Base-by-base conservation (phyloP, 768 basidiomycete species). In the Mycena capillaripes region DNA sequence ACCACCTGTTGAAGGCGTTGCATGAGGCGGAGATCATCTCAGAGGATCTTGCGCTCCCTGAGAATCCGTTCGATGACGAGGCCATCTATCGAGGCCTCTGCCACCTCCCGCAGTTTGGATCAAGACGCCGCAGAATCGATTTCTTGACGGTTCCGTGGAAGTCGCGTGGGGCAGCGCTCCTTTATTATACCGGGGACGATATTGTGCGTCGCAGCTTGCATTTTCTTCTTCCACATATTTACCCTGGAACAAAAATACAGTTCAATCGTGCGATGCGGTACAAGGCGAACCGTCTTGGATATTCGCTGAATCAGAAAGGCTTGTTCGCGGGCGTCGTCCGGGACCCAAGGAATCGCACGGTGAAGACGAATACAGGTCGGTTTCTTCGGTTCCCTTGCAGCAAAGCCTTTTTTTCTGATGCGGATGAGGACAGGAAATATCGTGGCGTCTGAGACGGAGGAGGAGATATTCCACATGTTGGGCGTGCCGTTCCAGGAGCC, bases 121-220 rank as follows among this genome's bases (percentile, higher is more conserved):
- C 84, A 5, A 84, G 84, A 36, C 88, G 87, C n/a, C 86, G 97
- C 32, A 84, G 97, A 50, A 95, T 98, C 46, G 96, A 97, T 78
- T 92, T 97, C 71, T 83, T 98, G 34, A 91, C 91, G 21, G 89
- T 97, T 1, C 95, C 97, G 1, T 97, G 92, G 88, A 81, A 83
- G 61, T 89, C 87, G 30, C 89, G 92, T 76, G 97, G 97, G 0
- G 96, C 93, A 2, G 96, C 96, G 0, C 81, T 97, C 61, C 82
- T 98, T n/a, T 98, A 98, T 80, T 98, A 96, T 79, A 97, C 97
- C 1, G 96, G 96, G 3, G 96, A 97, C 77, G 95, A 97, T 77
- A 95, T 97, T 63, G 96, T 96, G 75, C 75, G 93, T 82, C 25
- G 38, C 21, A 7, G 17, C 46, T 53, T 60, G 48, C 40, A 40